Percentiles rank a stretch among this genome's conserved stretches.
These are phyloP conservation scores for Colletotrichum camelliae DNA, from an alignment of 2,329 filamentous ascomycete genomes.

Conservation along the genomic window DNA sequence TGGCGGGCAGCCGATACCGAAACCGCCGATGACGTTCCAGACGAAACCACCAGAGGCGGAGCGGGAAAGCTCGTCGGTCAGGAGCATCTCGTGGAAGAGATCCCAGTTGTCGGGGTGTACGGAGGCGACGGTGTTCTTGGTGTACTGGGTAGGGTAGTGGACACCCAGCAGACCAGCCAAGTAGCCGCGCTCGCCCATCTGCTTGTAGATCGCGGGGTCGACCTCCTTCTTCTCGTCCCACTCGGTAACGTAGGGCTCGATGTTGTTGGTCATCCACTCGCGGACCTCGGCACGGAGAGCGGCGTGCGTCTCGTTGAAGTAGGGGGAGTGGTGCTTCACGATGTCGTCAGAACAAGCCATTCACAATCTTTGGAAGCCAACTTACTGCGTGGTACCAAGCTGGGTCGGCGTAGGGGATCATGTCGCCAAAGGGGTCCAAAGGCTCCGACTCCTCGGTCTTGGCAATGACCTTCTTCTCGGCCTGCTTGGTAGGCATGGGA, in stretches of 20 bases:
- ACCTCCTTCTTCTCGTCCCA: slow-evolving; percentile 97
- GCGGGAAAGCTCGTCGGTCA: slow-evolving; percentile 94
- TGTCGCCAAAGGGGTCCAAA: slow-evolving; percentile 82
- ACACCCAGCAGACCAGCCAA: slow-evolving; percentile 89
- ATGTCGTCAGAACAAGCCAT: not conserved
- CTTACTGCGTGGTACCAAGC: slow-evolving; percentile 93
- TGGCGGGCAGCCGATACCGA: slow-evolving; percentile 91
- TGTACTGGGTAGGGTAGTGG: slow-evolving; percentile 79
- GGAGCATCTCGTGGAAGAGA: slow-evolving; percentile 94
- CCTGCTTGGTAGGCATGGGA: slow-evolving; percentile 44
- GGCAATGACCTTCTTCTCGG: slow-evolving; percentile 40
- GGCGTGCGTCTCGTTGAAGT: slow-evolving; percentile 93
- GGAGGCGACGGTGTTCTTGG: slow-evolving; percentile 72
- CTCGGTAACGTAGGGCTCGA: slow-evolving; percentile 91
- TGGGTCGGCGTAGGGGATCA: slow-evolving; percentile 92
- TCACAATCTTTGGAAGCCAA: not conserved
- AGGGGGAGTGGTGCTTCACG: slow-evolving; percentile 88
- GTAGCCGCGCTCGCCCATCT: slow-evolving; percentile 93
- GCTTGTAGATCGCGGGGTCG: slow-evolving; percentile 88
- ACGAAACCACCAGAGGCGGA: slow-evolving; percentile 90
- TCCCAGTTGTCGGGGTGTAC: slow-evolving; percentile 93
- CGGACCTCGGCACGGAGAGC: slow-evolving; percentile 90
- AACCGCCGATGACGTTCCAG: slow-evolving; percentile 97
- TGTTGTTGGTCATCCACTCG: slow-evolving; percentile 86
- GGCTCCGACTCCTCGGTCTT: slow-evolving; percentile 67